Percentiles rank a stretch among this genome's conserved stretches.
Conservation (phyloP, 495 filamentous ascomycete species). For the Trichoderma erinaceum region DNA sequence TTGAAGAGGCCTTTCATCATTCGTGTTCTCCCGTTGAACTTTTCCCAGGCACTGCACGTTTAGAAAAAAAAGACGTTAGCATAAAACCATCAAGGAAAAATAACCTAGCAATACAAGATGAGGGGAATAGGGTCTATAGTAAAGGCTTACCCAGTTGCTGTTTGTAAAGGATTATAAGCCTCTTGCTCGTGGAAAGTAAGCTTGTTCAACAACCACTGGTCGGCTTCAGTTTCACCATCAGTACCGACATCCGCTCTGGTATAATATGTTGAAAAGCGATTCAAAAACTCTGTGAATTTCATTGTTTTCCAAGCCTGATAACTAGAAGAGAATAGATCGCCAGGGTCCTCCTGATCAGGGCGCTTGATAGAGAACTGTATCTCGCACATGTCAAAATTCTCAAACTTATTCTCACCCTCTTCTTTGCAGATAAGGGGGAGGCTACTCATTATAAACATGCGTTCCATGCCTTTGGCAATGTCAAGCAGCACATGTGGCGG, state of each 20-base stretch:
- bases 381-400: conserved; percentile 30
- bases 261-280: conserved; percentile 20
- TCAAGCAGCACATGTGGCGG: conserved; percentile 42
- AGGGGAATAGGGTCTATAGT: neutral
- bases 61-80: neutral
- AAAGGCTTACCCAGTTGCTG: conserved; percentile 29
- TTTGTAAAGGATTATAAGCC: conserved; percentile 34
- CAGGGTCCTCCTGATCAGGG: conserved; percentile 19
- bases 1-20: conserved; percentile 59
- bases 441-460: conserved; percentile 50
- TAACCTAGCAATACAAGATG: neutral
- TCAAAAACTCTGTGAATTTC: conserved; percentile 33
- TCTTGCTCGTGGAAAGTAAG: conserved; percentile 45
- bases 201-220: conserved; percentile 43
- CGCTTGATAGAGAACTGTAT: conserved; percentile 46
- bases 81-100: neutral
- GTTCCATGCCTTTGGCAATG: conserved; percentile 42
- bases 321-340: conserved; percentile 22
- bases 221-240: conserved; percentile 14
- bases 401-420: conserved; percentile 24
- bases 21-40: conserved; percentile 48
- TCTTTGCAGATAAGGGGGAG: conserved; percentile 25
- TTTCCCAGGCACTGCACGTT: conserved; percentile 44
- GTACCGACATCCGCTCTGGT: neutral
- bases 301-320: conserved; percentile 30